A percentile compares a stretch with the other conserved stretches of the same genome.
These are phyloP conservation scores for Hymenoscyphus occultus DNA, from an alignment of 2,329 filamentous ascomycete species.

Conservation along the genomic window DNA sequence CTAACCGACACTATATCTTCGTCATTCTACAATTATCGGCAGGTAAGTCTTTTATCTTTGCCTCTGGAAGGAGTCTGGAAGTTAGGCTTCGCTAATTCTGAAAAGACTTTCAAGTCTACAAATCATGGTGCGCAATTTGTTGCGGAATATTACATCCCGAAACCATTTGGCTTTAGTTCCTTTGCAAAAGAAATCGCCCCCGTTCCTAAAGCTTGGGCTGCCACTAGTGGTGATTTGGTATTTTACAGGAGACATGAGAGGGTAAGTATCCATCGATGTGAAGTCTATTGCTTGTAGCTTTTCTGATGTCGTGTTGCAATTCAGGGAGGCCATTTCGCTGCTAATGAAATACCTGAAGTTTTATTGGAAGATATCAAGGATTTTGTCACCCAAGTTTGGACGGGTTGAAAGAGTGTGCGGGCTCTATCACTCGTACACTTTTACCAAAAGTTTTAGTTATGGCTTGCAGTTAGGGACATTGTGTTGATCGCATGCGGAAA, in stretches of 20 bases:
- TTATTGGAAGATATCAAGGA: conserved; percentile 45
- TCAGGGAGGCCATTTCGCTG: conserved; percentile 53
- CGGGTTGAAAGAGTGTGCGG: background rate
- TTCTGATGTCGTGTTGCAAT: background rate
- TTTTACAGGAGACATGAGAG: conserved; percentile 38
- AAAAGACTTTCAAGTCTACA: background rate
- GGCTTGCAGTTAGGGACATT: background rate
- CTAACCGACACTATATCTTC: conserved; percentile 48
- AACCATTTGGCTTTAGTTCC: conserved; percentile 46
- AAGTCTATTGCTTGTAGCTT: background rate
- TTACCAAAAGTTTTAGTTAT: background rate
- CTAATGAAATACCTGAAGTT: conserved; percentile 42
- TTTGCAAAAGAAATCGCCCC: conserved; percentile 44
- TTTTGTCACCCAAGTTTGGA: conserved; percentile 40
- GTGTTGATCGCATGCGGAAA: background rate
- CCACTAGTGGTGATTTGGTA: conserved; percentile 40
- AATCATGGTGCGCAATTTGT: background rate
- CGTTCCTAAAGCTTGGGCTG: conserved; percentile 39
- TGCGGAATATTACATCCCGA: conserved; percentile 28
- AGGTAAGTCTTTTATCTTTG: conserved; percentile 21
- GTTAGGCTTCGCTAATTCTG: background rate
- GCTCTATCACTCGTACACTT: background rate
- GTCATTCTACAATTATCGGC: conserved; percentile 50
- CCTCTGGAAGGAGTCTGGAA: background rate
- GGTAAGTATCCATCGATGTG: conserved; percentile 24